Percentiles rank a stretch among this genome's conserved stretches.
Conservation (phyloP, 2,329 filamentous ascomycete species). For the Cladosporium sphaerospermum region DNA sequence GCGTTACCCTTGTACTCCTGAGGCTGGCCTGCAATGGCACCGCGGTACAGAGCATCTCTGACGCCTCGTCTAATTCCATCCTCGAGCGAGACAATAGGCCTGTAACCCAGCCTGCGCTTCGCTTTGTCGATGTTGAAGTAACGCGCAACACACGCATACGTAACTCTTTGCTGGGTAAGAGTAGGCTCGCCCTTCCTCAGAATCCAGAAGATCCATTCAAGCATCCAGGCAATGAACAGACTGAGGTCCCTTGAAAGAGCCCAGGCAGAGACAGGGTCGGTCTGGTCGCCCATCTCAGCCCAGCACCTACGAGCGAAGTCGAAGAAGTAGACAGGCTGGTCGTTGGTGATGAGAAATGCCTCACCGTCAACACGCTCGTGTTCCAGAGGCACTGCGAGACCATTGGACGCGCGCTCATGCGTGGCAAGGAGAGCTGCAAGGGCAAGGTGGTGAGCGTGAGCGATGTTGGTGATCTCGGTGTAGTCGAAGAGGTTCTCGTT, state of each 20-base stretch:
- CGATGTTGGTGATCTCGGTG: slow-evolving; percentile 48
- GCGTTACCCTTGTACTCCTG: slow-evolving; percentile 28
- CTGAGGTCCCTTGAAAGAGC: slow-evolving; percentile 36
- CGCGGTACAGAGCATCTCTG: slow-evolving; percentile 33
- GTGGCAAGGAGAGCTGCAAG: slow-evolving; percentile 44
- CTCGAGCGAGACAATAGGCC: slow-evolving; percentile 58
- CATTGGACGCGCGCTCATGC: slow-evolving; percentile 28
- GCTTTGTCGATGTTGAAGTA: slow-evolving; percentile 76
- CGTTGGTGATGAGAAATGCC: slow-evolving; percentile 48
- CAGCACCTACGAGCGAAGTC: slow-evolving; percentile 44
- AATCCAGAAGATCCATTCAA: slow-evolving; percentile 42
- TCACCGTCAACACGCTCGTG: slow-evolving; percentile 46
- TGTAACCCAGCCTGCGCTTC: slow-evolving; percentile 62
- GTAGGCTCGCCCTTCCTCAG: slow-evolving; percentile 40
- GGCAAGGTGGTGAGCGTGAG: slow-evolving; percentile 47
- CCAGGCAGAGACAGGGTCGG: slow-evolving; percentile 35
- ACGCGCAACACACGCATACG: slow-evolving; percentile 66
- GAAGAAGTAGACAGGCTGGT: slow-evolving; percentile 46
- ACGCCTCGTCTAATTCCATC: slow-evolving; percentile 52
- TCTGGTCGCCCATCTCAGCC: slow-evolving; percentile 38
- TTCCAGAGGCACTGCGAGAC: slow-evolving; percentile 35
- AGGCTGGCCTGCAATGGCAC: slow-evolving; percentile 30
- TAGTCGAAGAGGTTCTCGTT: slow-evolving; percentile 51
- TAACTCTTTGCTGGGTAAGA: slow-evolving; percentile 44
- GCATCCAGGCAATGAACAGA: slow-evolving; percentile 36